phyloP scores from a whole-genome alignment of 352 stramenopile genomes.

The Halophytophthora polymorphica region DNA sequence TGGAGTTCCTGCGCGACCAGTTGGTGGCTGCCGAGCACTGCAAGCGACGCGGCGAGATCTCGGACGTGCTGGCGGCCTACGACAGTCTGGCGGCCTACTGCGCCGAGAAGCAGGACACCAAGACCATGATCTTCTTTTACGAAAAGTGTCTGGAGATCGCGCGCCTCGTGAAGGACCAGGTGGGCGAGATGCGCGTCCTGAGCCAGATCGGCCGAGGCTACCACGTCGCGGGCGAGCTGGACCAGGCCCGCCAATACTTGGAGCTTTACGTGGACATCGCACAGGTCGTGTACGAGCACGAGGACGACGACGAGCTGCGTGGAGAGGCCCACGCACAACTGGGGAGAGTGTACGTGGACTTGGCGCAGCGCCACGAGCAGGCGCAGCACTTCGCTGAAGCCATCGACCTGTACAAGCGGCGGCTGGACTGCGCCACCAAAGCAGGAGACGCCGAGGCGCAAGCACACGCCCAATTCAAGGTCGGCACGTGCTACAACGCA shows the following conservation, averaged over 20 bases:
- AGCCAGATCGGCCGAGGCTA: conserved; percentile 83
- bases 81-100: conserved; percentile 78
- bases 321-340: conserved; percentile 63
- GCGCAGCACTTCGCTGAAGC: conserved; percentile 34
- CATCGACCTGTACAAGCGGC: conserved; percentile 77
- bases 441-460: conserved; percentile 58
- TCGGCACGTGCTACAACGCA: conserved; percentile 74
- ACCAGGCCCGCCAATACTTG: conserved; percentile 72
- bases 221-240: conserved; percentile 65
- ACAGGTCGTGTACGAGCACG: conserved; percentile 60
- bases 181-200: conserved; percentile 85
- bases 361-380: conserved; percentile 49
- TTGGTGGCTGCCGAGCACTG: conserved; percentile 85
- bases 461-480: conserved; percentile 65
- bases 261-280: conserved; percentile 82
- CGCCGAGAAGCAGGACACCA: conserved; percentile 70
- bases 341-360: conserved; percentile 70
- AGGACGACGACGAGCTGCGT: conserved; percentile 55
- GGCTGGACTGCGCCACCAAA: conserved; percentile 65
- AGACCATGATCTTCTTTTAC: conserved; percentile 92
- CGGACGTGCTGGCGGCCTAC: conserved; percentile 81
- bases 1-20: conserved; percentile 88
- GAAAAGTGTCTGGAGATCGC: conserved; percentile 92
- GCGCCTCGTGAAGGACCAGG: conserved; percentile 79
- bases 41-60: conserved; percentile 85